Evolutionary conservation across 108 stramenopile genomes (phyloP).

Genomic region (Fragilaria radians): DNA sequence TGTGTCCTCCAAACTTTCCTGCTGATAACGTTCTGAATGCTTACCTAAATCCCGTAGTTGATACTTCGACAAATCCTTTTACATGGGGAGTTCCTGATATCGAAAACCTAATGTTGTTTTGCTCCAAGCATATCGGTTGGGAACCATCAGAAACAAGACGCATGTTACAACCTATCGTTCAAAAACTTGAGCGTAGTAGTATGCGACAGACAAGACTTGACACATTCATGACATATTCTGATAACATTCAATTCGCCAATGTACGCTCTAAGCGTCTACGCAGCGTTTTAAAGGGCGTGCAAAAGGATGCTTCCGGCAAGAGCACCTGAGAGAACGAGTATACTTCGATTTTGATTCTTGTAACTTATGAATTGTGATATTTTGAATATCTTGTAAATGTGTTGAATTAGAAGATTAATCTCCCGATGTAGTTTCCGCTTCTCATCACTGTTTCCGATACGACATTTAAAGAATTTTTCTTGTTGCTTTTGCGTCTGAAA

Average conservation of each 20-base stretch:
- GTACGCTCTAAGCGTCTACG: conserved; percentile 53
- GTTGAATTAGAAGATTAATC: too few species aligned
- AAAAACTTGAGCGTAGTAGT: conserved; percentile 35
- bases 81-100: conserved; percentile 84
- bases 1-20: conserved; percentile 81
- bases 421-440: too few species aligned
- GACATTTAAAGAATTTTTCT: too few species aligned
- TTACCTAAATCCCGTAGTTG: conserved; percentile 81
- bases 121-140: conserved; percentile 78
- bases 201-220: conserved; percentile 86
- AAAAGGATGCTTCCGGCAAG: neutral
- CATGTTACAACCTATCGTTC: conserved; percentile 68
- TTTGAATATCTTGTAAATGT: too few species aligned
- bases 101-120: conserved; percentile 58
- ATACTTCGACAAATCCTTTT: conserved; percentile 57
- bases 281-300: conserved; percentile 22
- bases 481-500: too few species aligned
- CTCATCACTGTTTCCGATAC: too few species aligned
- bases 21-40: conserved; percentile 61
- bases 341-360: too few species aligned
- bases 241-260: conserved; percentile 85
- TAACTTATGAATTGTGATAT: too few species aligned
- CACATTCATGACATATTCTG: conserved; percentile 88
- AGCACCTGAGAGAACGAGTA: too few species aligned
- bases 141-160: conserved; percentile 57